Conservation (phyloP, 2,329 filamentous ascomycete genomes). For the Orbilia javanica region DNA sequence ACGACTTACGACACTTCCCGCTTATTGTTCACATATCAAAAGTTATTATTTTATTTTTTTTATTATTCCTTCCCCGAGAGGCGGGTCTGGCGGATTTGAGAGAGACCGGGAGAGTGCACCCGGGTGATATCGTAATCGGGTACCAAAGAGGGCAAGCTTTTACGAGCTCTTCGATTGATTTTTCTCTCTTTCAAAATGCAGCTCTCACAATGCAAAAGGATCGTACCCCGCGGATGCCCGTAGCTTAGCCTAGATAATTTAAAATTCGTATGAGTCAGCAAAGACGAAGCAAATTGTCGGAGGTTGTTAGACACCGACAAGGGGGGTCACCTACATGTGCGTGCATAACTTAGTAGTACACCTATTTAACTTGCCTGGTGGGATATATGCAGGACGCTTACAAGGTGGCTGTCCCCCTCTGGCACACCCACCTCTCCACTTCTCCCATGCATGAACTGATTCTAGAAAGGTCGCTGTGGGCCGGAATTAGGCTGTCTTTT, state of each 20-base stretch:
- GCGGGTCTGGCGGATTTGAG: too few relatives aligned
- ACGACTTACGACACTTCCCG: conserved; percentile 16
- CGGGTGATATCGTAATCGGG: conserved; percentile 31
- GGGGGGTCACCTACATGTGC: too few relatives aligned
- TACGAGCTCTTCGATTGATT: conserved; percentile 20
- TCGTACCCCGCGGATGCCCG: conserved; percentile 16
- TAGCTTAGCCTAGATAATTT: neutral
- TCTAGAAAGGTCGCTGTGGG: conserved; percentile 14
- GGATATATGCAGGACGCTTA: conserved; percentile 1
- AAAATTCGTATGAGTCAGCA: conserved; percentile 52
- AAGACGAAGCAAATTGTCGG: conserved; percentile 19
- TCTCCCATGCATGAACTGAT: neutral
- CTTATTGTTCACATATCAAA: too few relatives aligned
- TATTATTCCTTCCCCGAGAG: neutral
- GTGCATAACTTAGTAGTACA: too few relatives aligned
- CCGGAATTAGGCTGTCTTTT: conserved; percentile 27
- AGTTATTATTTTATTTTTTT: neutral
- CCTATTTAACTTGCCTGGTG: too few relatives aligned
- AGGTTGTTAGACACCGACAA: conserved; percentile 38
- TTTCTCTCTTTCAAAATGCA: neutral
- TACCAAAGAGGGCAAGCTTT: conserved; percentile 30
- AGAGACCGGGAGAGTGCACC: too few relatives aligned
- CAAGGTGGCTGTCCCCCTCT: neutral
- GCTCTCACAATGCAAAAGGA: neutral
- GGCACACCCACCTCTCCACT: neutral